Base-by-base conservation (phyloP, 306 rosid species). In the Bauhinia variegata region DNA sequence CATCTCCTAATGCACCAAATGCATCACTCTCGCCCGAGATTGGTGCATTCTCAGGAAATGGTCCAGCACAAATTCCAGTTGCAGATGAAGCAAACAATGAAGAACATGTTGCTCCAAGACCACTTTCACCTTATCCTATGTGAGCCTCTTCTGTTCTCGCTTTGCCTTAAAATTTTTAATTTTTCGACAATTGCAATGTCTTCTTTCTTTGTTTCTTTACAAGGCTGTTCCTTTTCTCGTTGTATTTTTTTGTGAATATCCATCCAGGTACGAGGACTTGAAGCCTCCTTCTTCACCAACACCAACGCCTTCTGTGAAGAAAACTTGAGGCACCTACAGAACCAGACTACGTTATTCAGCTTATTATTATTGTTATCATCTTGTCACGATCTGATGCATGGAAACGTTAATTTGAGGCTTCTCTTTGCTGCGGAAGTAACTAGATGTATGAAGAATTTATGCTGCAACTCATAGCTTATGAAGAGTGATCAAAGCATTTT, bases 201-300 rank as follows among this genome's bases (percentile, higher is more conserved):
- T 43, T 7, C n/a, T 15, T 39, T 41, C 39, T 31, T 33, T 55
- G 6, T 1, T 31, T 11, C 14, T 46, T 46, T 44, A 32, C 23
- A n/a, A 11, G 9, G 17, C 12, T 48, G 50, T 39, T 69, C 7
- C 4, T 9, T 44, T 1, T 46, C 7, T 34, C 16, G 2, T 14
- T 0, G 28, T 60, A 64, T 51, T n/a, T 4, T 17, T 69, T 55
- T 57, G 55, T 74, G 50, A 74, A 73, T n/a, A n/a, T n/a, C n/a
- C 19, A 62, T 70, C 7, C 83, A 92, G 98, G 96, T 89, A 89
- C 37, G 98, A 89, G 68, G 98, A 92, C 78, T 77, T 92, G 82
- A 89, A 92, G 84, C 96, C 98, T 80, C 96, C 98, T 15, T 65
- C 96, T 33, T 84, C 96, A 12, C 96, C 98, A 18, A 36, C 77